A percentile compares a stretch with the other conserved stretches of the same genome.
phyloP scores from a whole-genome alignment of 1,284 basidiomycete species.

The Marasmius sp. region DNA sequence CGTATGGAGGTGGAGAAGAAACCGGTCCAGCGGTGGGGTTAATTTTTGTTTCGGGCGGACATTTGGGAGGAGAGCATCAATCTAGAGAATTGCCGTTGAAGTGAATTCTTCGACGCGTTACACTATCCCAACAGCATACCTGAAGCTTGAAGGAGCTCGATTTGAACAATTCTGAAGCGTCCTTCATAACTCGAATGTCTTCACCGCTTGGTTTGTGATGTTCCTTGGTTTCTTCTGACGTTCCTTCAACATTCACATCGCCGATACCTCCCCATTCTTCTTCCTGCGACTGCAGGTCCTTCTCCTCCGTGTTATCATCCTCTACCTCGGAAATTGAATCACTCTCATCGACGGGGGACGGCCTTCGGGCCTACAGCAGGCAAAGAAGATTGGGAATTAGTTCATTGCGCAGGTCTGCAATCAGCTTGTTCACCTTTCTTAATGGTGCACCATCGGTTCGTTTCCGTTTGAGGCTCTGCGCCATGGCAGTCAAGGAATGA shows the following conservation, averaged over 20 bases:
- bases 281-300: conserved; percentile 23
- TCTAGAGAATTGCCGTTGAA: conserved; percentile 40
- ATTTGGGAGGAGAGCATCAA: conserved; percentile 79
- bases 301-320: conserved; percentile 11
- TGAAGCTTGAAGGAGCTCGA: conserved; percentile 87
- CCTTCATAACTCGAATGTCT: conserved; percentile 76
- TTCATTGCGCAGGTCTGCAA: not conserved
- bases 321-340: conserved; percentile 16
- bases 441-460: not conserved
- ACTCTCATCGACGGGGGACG: conserved; percentile 11
- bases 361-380: conserved; percentile 21
- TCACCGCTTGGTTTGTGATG: conserved; percentile 51
- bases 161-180: conserved; percentile 77
- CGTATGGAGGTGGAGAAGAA: conserved; percentile 61
- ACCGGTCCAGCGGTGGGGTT: conserved; percentile 57
- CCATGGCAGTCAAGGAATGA: not conserved
- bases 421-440: not conserved
- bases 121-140: conserved; percentile 37
- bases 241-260: conserved; percentile 15
- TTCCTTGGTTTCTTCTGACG: conserved; percentile 33
- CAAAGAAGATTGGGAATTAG: not conserved
- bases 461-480: not conserved
- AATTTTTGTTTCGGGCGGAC: conserved; percentile 68
- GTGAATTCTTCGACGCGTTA: not conserved
- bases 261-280: conserved; percentile 26